phyloP scores from a whole-genome alignment of 768 basidiomycete genomes.

The Leccinum variicolor region DNA sequence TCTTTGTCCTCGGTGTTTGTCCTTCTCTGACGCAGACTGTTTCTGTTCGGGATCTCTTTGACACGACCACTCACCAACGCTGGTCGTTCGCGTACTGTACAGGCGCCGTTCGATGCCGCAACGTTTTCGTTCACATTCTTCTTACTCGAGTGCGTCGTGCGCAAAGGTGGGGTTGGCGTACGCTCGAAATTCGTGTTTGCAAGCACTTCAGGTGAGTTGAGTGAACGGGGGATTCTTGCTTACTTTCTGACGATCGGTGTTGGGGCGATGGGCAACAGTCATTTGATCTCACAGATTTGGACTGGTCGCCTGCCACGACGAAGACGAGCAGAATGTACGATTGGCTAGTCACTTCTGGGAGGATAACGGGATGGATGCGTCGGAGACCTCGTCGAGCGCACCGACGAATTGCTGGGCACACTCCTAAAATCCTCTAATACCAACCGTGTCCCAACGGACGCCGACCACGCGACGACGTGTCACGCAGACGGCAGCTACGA shows the following conservation, averaged over 20 bases:
- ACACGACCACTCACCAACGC: conserved; percentile 39
- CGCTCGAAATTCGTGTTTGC: conserved; percentile 85
- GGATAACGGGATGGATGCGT: no score
- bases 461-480: no score
- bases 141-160: conserved; percentile 65
- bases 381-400: no score
- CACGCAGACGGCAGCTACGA: no score
- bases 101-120: conserved; percentile 74
- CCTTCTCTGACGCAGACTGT: background rate
- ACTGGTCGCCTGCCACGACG: conserved; percentile 92
- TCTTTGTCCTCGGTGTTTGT: background rate
- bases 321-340: conserved; percentile 82
- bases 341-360: no score
- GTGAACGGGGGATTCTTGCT: background rate
- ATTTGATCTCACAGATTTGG: conserved; percentile 90
- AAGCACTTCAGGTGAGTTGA: conserved; percentile 72
- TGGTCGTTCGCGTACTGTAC: conserved; percentile 84
- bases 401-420: no score
- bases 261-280: conserved; percentile 47
- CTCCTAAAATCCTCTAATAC: no score
- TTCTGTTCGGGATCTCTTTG: background rate
- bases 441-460: no score
- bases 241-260: background rate
- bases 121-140: conserved; percentile 83
- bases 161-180: conserved; percentile 71